These are phyloP conservation scores for Fagus sylvatica DNA, from an alignment of 306 rosid species.

Conservation along the genomic window DNA sequence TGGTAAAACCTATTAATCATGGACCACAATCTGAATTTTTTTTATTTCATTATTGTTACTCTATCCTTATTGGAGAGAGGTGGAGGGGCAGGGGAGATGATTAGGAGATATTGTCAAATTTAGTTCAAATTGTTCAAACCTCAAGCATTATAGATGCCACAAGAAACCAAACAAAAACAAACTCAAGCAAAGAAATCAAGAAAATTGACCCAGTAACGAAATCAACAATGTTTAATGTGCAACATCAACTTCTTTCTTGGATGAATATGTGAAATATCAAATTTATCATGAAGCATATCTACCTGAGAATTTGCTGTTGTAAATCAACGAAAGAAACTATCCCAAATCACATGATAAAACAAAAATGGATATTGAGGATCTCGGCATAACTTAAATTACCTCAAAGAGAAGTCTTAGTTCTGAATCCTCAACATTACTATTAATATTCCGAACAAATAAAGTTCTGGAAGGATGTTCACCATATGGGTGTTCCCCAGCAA, in stretches of 20 bases:
- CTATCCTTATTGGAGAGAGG: not conserved
- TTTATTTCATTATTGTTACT: not conserved
- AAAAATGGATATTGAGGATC: slow-evolving; percentile 14
- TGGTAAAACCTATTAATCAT: not conserved
- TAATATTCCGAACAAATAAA: slow-evolving; percentile 86
- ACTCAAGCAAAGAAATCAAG: not conserved
- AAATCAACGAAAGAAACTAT: not conserved
- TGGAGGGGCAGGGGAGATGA: not conserved
- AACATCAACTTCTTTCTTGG: not conserved
- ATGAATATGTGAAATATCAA: slow-evolving; percentile 10
- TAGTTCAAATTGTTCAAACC: not conserved
- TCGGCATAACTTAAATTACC: slow-evolving; percentile 43
- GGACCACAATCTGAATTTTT: not conserved
- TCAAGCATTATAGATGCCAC: not conserved
- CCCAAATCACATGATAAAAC: not conserved
- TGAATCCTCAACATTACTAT: slow-evolving; percentile 89
- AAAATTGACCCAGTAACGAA: not conserved
- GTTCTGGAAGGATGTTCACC: slow-evolving; percentile 98
- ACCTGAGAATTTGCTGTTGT: not conserved
- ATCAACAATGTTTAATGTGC: not conserved
- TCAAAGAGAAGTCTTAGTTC: slow-evolving; percentile 78
- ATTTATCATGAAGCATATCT: not conserved
- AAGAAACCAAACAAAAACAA: not conserved
- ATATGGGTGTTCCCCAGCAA: slow-evolving; percentile 95
- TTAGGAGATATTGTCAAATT: not conserved